phyloP scores from a whole-genome alignment of 441 rosid genomes.

The Eruca vesicaria region DNA sequence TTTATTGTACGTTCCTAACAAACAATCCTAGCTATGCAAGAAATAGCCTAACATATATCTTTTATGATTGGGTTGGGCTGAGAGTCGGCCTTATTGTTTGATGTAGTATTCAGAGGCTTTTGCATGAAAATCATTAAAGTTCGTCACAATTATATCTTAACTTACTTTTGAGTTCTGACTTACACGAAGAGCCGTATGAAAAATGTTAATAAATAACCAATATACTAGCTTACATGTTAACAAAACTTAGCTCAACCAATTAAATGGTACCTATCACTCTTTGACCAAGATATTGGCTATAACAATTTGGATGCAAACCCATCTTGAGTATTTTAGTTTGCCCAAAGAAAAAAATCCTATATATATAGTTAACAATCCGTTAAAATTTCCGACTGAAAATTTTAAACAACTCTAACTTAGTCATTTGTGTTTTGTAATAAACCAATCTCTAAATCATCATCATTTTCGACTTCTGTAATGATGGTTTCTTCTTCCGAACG shows the following conservation, averaged over 20 bases:
- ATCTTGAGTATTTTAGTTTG: slow-evolving; percentile 4
- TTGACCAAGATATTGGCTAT: background rate
- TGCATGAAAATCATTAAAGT: background rate
- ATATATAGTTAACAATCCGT: background rate
- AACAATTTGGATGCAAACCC: background rate
- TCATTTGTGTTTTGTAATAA: slow-evolving; percentile 42
- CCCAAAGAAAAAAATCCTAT: background rate
- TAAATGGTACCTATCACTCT: background rate
- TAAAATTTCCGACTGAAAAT: slow-evolving; percentile 9
- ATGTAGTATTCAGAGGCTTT: background rate
- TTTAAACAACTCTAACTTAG: slow-evolving; percentile 15
- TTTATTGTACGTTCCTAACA: no score
- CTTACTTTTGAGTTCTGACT: background rate
- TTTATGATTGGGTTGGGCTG: background rate
- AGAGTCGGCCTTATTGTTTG: background rate
- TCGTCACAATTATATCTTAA: no score
- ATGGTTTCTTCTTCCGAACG: slow-evolving; percentile 26
- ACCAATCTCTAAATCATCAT: slow-evolving; percentile 44
- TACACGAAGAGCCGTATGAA: background rate
- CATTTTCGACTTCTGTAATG: slow-evolving; percentile 4
- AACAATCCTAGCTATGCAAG: no score
- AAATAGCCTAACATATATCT: no score
- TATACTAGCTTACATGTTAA: slow-evolving; percentile 10
- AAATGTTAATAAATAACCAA: background rate
- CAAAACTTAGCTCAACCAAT: background rate